These are phyloP conservation scores for Hippophae tibetana DNA, from an alignment of 306 rosid genomes.

Conservation along the genomic window DNA sequence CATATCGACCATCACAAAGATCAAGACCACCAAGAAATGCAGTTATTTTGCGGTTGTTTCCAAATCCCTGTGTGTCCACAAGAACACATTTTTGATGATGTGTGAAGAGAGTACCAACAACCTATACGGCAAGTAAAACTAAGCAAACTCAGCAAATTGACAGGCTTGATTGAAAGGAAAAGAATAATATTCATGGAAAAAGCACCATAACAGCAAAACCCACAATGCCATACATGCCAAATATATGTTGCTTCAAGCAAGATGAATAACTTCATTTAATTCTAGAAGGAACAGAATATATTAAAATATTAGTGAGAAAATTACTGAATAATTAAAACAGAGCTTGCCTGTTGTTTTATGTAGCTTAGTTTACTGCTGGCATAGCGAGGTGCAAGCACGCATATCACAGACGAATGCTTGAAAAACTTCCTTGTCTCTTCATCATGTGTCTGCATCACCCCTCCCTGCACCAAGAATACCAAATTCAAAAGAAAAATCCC, in stretches of 20 bases:
- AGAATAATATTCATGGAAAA: too few species aligned
- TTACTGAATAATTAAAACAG: constrained; percentile 4
- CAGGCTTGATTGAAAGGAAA: background rate
- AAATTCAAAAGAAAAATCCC: background rate
- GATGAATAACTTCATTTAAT: too few species aligned
- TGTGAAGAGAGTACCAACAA: constrained; percentile 79
- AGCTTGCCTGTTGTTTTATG: constrained; percentile 65
- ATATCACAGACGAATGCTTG: constrained; percentile 85
- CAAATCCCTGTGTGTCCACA: constrained; percentile 73
- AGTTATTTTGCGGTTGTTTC: constrained; percentile 73
- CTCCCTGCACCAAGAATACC: constrained; percentile 40
- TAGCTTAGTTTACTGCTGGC: constrained; percentile 66
- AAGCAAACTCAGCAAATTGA: constrained; percentile 10
- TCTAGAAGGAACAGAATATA: too few species aligned
- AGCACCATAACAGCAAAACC: too few species aligned
- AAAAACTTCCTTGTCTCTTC: constrained; percentile 79
- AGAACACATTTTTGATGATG: constrained; percentile 95
- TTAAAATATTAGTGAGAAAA: background rate
- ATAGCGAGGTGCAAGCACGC: constrained; percentile 76
- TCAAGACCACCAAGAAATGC: constrained; percentile 92
- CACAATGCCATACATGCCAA: too few species aligned
- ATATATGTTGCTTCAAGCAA: too few species aligned
- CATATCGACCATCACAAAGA: constrained; percentile 93
- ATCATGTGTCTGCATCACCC: constrained; percentile 87
- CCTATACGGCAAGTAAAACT: constrained; percentile 33